Conservation (phyloP, 345 rosid species). For the Eucalyptus tenuipes region DNA sequence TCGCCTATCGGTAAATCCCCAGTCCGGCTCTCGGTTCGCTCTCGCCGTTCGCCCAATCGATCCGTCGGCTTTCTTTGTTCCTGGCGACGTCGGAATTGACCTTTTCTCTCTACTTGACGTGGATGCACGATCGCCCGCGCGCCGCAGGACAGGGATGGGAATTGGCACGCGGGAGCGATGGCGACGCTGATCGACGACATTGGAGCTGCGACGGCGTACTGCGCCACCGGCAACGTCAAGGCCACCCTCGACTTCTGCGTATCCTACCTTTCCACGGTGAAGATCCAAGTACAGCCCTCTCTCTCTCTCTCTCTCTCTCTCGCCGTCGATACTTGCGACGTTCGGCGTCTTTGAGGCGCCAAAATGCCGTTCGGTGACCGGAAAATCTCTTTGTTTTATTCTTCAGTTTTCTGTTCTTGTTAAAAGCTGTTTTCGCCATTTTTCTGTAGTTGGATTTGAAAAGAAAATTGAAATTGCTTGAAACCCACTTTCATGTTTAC, state of each 20-base stretch:
- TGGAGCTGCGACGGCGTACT: constrained; percentile 28
- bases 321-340: neutral
- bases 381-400: neutral
- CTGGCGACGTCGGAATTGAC: neutral
- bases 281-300: constrained; percentile 16
- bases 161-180: constrained; percentile 47
- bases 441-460: neutral
- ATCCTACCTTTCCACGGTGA: constrained; percentile 36
- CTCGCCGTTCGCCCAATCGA: neutral
- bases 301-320: neutral
- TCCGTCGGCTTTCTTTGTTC: neutral
- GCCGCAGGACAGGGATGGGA: constrained; percentile 21
- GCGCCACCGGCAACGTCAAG: constrained; percentile 8
- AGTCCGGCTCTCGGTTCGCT: neutral
- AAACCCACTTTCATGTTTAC: neutral
- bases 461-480: neutral
- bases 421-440: neutral
- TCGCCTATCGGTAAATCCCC: constrained; percentile 4
- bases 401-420: neutral
- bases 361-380: neutral
- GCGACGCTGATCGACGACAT: constrained; percentile 34
- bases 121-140: too few relatives aligned
- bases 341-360: neutral
- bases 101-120: neutral
- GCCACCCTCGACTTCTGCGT: constrained; percentile 30